A percentile compares a stretch with the other conserved stretches of the same genome.
Evolutionary conservation across 2,329 filamentous ascomycete species (phyloP).

Genomic region (Moelleriella libera): DNA sequence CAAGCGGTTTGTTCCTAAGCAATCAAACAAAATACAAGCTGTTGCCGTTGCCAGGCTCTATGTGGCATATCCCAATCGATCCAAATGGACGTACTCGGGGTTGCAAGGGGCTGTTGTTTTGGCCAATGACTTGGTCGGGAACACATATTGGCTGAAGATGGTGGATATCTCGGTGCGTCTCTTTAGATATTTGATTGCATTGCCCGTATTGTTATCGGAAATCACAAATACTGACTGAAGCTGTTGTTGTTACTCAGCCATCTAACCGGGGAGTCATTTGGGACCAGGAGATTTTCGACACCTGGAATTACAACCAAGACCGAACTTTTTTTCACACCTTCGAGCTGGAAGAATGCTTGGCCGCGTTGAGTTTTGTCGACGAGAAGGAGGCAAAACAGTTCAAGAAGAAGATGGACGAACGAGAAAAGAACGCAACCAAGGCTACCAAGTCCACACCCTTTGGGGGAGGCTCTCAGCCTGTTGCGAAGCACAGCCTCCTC

Average conservation of each 20-base stretch:
- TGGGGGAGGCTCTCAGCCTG: conserved; percentile 30
- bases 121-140: conserved; percentile 84
- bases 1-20: conserved; percentile 85
- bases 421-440: conserved; percentile 91
- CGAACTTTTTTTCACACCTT: conserved; percentile 97
- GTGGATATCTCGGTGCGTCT: conserved; percentile 75
- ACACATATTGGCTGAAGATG: conserved; percentile 95
- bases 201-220: background rate
- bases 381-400: conserved; percentile 97
- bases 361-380: conserved; percentile 82
- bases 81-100: conserved; percentile 87
- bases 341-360: conserved; percentile 84
- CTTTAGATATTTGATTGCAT: background rate
- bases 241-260: conserved; percentile 31
- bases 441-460: conserved; percentile 71
- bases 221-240: background rate
- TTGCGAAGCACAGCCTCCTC: conserved; percentile 32
- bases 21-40: conserved; percentile 92
- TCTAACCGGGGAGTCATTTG: conserved; percentile 76
- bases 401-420: conserved; percentile 92
- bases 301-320: conserved; percentile 91
- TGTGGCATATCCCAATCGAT: conserved; percentile 73
- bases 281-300: conserved; percentile 97
- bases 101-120: conserved; percentile 85
- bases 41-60: conserved; percentile 90